A percentile compares a stretch with the other conserved stretches of the same genome.
These are phyloP conservation scores for Annulohypoxylon truncatum DNA, from an alignment of 2,329 filamentous ascomycete genomes.

Conservation along the genomic window DNA sequence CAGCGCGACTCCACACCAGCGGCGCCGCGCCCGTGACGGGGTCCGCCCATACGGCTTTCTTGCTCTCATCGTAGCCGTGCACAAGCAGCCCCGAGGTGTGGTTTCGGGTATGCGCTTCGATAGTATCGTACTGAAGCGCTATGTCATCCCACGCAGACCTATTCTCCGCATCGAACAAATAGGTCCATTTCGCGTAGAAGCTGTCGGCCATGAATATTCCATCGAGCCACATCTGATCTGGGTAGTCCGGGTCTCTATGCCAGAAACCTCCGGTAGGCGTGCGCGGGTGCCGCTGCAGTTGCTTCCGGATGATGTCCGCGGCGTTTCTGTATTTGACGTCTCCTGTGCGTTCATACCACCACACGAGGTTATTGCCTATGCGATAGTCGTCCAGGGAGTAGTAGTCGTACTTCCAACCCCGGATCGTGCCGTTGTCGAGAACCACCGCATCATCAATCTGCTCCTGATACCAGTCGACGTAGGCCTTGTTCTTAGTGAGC, in stretches of 20 bases:
- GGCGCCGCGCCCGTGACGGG: constrained; percentile 60
- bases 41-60: constrained; percentile 61
- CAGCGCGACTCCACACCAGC: constrained; percentile 62
- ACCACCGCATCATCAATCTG: constrained; percentile 61
- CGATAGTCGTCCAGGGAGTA: constrained; percentile 66
- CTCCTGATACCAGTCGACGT: constrained; percentile 57
- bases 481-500: constrained; percentile 55
- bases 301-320: constrained; percentile 58
- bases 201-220: constrained; percentile 64
- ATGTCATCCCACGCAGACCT: constrained; percentile 58
- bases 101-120: constrained; percentile 56
- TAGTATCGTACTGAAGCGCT: constrained; percentile 56
- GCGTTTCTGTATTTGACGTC: constrained; percentile 62
- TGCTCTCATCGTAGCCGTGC: constrained; percentile 64
- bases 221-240: constrained; percentile 66
- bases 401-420: constrained; percentile 58
- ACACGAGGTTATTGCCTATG: constrained; percentile 64
- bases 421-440: constrained; percentile 59
- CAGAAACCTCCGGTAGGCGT: constrained; percentile 65
- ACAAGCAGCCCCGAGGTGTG: constrained; percentile 56
- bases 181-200: constrained; percentile 57
- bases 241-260: constrained; percentile 59
- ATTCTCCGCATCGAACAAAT: constrained; percentile 53
- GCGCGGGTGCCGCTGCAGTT: constrained; percentile 61
- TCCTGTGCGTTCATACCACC: constrained; percentile 59